Evolutionary conservation across 192 early-diverging fungal species (phyloP), one percentile per base, ranked within the genome.

Genomic region (Podila verticillata): DNA sequence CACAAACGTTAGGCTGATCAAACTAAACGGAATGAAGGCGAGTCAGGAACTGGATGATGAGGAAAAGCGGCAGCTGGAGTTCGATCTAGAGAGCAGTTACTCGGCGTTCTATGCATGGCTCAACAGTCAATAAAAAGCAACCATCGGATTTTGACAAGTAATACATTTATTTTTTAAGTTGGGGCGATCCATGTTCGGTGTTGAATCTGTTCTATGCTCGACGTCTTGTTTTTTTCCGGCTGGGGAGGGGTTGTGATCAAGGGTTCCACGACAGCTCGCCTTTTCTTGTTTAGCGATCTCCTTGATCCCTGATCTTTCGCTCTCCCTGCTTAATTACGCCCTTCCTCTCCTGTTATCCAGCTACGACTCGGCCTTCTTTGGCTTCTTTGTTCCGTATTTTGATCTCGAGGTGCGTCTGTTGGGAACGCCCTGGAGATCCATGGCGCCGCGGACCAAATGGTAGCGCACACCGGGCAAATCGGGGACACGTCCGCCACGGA

Each of bases 391-490:
- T 63, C 97, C 97, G 79, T 99, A 99, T 89, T 98, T 98, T 72
- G 93, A 95, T 74, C 97, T 83, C 39, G 90, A 86, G 28, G 91
- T 92, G 35, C 82, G 89, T 75, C 97, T 86, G 75, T 89, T 93
- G 28, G 94, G 91, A 22, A 99, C 97, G 47, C 97, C 97, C 75
- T 96, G 95, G 56, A 97, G 91, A 91, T 99, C 97, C 62, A 96
- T 84, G 39, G 95, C 93, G 36, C 96, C 97, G 34, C 97, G 89
- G 22, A 97, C 90, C 77, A 98, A 84, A 81, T 97, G 95, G 83
- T 99, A 98, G 63, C 93, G 88, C 6, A 99, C 96, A 91, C 97
- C 96, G n/a, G 96, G 96, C 69, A 97, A 90, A 93, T 98, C 97
- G 22, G 94, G 91, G 3, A 97, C 95, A 88, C 96, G 92, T 48